A percentile compares a stretch with the other conserved stretches of the same genome.
Evolutionary conservation across 2,329 filamentous ascomycete species (phyloP).

Genomic region (Aspergillus pseudoviridinutans): DNA sequence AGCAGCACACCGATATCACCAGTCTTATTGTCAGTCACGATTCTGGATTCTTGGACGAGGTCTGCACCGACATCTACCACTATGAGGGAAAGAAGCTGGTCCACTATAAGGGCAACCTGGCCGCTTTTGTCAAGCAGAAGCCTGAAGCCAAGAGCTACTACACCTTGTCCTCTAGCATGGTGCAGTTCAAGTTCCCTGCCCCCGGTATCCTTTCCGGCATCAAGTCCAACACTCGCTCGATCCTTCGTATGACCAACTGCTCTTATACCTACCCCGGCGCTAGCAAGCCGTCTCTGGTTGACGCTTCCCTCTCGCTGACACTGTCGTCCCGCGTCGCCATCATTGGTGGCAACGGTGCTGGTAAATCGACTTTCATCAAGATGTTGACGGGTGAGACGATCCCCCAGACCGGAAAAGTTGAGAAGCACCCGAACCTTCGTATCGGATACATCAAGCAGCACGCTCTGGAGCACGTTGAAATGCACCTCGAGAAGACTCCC

Average conservation of each 20-base stretch:
- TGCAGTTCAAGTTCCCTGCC: slow-evolving; percentile 97
- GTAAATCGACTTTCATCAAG: slow-evolving; percentile 98
- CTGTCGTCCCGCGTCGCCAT: slow-evolving; percentile 93
- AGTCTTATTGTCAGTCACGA: slow-evolving; percentile 98
- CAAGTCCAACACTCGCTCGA: slow-evolving; percentile 89
- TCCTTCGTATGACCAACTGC: slow-evolving; percentile 90
- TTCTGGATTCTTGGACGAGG: slow-evolving; percentile 92
- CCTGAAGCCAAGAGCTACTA: slow-evolving; percentile 98
- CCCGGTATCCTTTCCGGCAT: slow-evolving; percentile 92
- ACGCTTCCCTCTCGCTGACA: slow-evolving; percentile 82
- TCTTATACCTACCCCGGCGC: slow-evolving; percentile 92
- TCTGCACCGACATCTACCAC: slow-evolving; percentile 98
- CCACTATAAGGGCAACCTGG: slow-evolving; percentile 49
- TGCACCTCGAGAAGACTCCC: slow-evolving; percentile 98
- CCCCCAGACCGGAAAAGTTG: slow-evolving; percentile 77
- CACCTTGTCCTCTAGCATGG: slow-evolving; percentile 79
- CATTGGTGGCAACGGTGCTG: slow-evolving; percentile 95
- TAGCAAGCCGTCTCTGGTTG: slow-evolving; percentile 77
- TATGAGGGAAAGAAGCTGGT: slow-evolving; percentile 95
- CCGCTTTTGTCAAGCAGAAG: slow-evolving; percentile 75
- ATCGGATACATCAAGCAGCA: slow-evolving; percentile 99
- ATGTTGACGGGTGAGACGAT: slow-evolving; percentile 89
- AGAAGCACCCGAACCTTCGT: slow-evolving; percentile 97
- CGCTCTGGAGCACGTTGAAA: slow-evolving; percentile 97
- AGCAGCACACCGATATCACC: slow-evolving; percentile 92